Evolutionary conservation across 1,284 basidiomycete species (phyloP).

Genomic region (Trichosporon sp.): DNA sequence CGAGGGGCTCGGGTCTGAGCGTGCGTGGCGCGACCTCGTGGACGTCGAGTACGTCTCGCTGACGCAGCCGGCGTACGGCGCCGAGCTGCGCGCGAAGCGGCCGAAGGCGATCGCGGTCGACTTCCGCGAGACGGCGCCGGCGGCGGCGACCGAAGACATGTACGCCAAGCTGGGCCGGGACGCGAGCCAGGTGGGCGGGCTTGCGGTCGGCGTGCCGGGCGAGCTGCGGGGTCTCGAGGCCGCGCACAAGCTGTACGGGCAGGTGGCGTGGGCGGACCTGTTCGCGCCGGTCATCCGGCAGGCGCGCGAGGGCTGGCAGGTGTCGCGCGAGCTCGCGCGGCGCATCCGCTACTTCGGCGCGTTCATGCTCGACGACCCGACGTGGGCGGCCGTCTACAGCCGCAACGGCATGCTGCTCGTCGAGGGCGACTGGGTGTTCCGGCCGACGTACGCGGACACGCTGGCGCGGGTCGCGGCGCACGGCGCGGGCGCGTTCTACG

Average conservation of each 20-base stretch:
- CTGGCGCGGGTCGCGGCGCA: slow-evolving; percentile 42
- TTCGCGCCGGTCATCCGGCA: slow-evolving; percentile 70
- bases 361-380: slow-evolving; percentile 68
- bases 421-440: slow-evolving; percentile 67
- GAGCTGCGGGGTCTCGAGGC: slow-evolving; percentile 67
- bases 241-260: slow-evolving; percentile 48
- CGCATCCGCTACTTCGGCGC: slow-evolving; percentile 59
- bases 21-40: not conserved
- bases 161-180: slow-evolving; percentile 69
- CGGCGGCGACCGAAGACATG: slow-evolving; percentile 68
- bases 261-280: slow-evolving; percentile 68
- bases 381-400: slow-evolving; percentile 76
- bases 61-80: not conserved
- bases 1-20: slow-evolving; percentile 1
- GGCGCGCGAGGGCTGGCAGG: slow-evolving; percentile 66
- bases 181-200: slow-evolving; percentile 65
- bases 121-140: slow-evolving; percentile 83
- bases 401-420: slow-evolving; percentile 66
- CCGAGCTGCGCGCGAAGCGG: not conserved
- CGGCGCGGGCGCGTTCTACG: slow-evolving; percentile 45
- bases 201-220: slow-evolving; percentile 77
- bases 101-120: slow-evolving; percentile 70
- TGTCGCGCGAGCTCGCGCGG: slow-evolving; percentile 67
- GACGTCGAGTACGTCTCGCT: not conserved
- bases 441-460: slow-evolving; percentile 55